Evolutionary conservation across 345 rosid genomes (phyloP), one percentile per base, ranked within the genome.

Genomic region (Acer saccharum): DNA sequence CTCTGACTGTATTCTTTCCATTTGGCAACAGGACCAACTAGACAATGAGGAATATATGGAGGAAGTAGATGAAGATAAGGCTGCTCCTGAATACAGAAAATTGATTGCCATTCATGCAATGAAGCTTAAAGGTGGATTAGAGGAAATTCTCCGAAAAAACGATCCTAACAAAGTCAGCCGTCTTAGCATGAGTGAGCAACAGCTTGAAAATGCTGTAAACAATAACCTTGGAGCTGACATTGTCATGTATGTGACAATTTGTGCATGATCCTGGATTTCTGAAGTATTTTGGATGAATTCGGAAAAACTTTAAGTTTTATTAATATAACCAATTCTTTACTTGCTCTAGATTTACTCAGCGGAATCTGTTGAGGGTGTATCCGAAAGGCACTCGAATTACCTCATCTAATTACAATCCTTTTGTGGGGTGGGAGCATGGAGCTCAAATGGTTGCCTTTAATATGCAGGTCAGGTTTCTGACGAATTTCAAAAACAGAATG

Each of bases 391-490:
- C 83, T 29, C 89, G 99, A 10, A 74, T 95, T 7, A 73, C 82
- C 78, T 95, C 99, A 35, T 91, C 99, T 11, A 95, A 95, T 77
- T 95, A 93, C 85, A 81, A 91, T 79, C 98, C 99, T 17, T 80
- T 89, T 4, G 58, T 91, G 60, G 97, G 98, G 25, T 96, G 98
- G 98, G 90, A 81, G 81, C 94, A 91, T 74, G 99, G 97, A 80
- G 99, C 99, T 86, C 99, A 96, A 83, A 94, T 96, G 99, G 98
- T 96, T 77, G 99, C 99, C 70, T 96, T 94, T 73, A 96, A 96
- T 79, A 96, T 96, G 98, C 99, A 96, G 91, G 98, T 95, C 74
- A 78, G 68, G 64, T 27, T 20, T 4, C 58, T 16, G n/a, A 54
- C 2, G 3, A 54, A 14, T 54, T 54, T 54, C 58, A 54, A 54